These are phyloP conservation scores for Platanus orientalis DNA, from an alignment of 164 flowering plant genomes.

Conservation along the genomic window DNA sequence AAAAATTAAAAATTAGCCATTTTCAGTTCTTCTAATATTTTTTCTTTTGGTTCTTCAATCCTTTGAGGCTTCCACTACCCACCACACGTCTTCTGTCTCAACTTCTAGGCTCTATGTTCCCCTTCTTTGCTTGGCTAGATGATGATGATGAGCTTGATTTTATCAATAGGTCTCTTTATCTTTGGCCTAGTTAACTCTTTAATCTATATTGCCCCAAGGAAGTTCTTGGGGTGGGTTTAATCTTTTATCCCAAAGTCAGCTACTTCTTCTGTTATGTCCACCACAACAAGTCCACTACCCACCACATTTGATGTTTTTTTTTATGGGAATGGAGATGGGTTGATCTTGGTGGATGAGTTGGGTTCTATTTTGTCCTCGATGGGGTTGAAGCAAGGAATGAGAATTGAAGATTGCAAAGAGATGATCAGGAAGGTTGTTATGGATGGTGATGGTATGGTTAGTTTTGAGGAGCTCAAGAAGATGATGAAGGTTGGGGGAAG, in stretches of 20 bases:
- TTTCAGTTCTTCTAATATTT: too few relatives aligned
- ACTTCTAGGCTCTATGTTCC: too few relatives aligned
- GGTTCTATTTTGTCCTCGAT: constrained; percentile 44
- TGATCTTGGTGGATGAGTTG: constrained; percentile 68
- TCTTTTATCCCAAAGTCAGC: constrained; percentile 11
- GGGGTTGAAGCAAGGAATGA: constrained; percentile 59
- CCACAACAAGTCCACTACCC: neutral
- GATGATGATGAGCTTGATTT: constrained; percentile 15
- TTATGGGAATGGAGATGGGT: constrained; percentile 70
- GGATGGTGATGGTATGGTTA: constrained; percentile 91
- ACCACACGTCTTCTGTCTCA: too few relatives aligned
- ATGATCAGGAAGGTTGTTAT: constrained; percentile 76
- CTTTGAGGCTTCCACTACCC: too few relatives aligned
- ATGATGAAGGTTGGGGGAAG: constrained; percentile 53
- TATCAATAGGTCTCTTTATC: constrained; percentile 25
- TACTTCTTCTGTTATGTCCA: neutral
- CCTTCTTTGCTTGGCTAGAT: too few relatives aligned
- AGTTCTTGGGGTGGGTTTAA: constrained; percentile 20
- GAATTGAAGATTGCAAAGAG: constrained; percentile 54
- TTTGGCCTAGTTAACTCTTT: constrained; percentile 28
- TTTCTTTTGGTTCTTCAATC: too few relatives aligned
- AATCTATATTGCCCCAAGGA: constrained; percentile 27
- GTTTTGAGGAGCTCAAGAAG: constrained; percentile 69
- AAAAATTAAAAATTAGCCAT: too few relatives aligned
- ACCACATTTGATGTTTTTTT: constrained; percentile 68